Evolutionary conservation across 371 early-diverging fungal genomes (phyloP), one percentile per base, ranked within the genome.

Genomic region (Dichotomocladium elegans): DNA sequence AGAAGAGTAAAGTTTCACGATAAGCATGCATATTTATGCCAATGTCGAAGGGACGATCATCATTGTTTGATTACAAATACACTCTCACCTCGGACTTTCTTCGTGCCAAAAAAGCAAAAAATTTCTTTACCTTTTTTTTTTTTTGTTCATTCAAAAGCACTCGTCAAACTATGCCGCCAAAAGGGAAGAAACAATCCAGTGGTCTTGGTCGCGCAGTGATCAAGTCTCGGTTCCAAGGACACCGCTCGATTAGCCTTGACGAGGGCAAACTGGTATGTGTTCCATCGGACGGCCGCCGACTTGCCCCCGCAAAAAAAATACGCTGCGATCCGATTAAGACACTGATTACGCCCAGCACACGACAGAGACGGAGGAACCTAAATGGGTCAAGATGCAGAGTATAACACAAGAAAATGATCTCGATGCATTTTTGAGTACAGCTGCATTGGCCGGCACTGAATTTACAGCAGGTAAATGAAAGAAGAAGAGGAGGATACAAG

Each of bases 351-450:
- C 15, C 3, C 57, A 90, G 90, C 95, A 96, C 72, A 93, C 93
- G 4, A 90, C 93, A 4, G 95, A 95, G 22, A 61, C 84, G 1
- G 85, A 92, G 45, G 93, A 94, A 65, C 83, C 90, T 5, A 82
- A 82, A 35, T 92, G 93, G 92, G 82, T 83, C 22, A 87, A 88
- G 55, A 86, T 96, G 79, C 92, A 92, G 70, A 95, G 96, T 54
- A 89, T 98, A 56, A 97, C 98, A 15, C 91, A 96, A 63, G 94
- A 98, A 66, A 89, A 93, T 41, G 96, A 98, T 79, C 78, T 98
- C 7, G 96, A 97, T 41, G 95, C 91, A 25, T 96, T 98, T 66
- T 76, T 98, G 59, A 85, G 81, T 59, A 93, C 94, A n/a, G 99
- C 99, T 4, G 86, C 90, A 52, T 79, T 97, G 54, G 95, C 95